These are phyloP conservation scores for Leccinum longicurvipes DNA, from an alignment of 768 basidiomycete genomes.

Conservation along the genomic window DNA sequence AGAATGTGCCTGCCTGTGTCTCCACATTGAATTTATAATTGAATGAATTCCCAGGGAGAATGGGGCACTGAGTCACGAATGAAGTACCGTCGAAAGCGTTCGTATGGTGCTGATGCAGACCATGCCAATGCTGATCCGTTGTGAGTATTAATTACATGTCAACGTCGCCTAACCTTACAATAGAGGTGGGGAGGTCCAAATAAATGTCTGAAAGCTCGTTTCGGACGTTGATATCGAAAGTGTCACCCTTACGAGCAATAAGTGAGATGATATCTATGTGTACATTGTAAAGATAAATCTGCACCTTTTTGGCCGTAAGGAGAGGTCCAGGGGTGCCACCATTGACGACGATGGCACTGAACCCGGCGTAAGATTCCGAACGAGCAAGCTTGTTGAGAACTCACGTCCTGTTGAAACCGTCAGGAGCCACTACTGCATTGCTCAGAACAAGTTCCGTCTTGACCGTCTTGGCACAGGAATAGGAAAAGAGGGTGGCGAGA, in stretches of 20 bases:
- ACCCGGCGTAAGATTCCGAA: conserved; percentile 4
- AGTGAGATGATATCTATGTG: background rate
- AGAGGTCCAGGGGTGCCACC: conserved; percentile 39
- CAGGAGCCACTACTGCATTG: conserved; percentile 42
- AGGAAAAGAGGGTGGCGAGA: conserved; percentile 9
- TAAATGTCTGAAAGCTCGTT: conserved; percentile 37
- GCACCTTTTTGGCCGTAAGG: conserved; percentile 39
- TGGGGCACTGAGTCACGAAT: conserved; percentile 49
- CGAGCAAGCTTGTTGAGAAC: background rate
- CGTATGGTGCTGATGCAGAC: conserved; percentile 40
- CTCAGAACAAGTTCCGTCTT: conserved; percentile 31
- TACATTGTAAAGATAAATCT: background rate
- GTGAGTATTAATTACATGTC: background rate
- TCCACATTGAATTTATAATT: conserved; percentile 34
- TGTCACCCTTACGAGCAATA: conserved; percentile 30
- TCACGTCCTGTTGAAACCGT: conserved; percentile 37
- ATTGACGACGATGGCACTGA: conserved; percentile 39
- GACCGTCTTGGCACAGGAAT: conserved; percentile 9
- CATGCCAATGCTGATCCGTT: conserved; percentile 42
- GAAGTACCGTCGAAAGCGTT: conserved; percentile 45
- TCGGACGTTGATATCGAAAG: conserved; percentile 40
- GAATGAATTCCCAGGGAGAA: conserved; percentile 36
- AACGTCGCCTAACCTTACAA: conserved; percentile 28
- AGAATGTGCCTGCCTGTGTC: conserved; percentile 39
- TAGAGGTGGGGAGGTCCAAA: conserved; percentile 40